A percentile compares a stretch with the other conserved stretches of the same genome.
These are phyloP conservation scores for Ganoderma sinense DNA, from an alignment of 1,284 basidiomycete species.

Conservation along the genomic window DNA sequence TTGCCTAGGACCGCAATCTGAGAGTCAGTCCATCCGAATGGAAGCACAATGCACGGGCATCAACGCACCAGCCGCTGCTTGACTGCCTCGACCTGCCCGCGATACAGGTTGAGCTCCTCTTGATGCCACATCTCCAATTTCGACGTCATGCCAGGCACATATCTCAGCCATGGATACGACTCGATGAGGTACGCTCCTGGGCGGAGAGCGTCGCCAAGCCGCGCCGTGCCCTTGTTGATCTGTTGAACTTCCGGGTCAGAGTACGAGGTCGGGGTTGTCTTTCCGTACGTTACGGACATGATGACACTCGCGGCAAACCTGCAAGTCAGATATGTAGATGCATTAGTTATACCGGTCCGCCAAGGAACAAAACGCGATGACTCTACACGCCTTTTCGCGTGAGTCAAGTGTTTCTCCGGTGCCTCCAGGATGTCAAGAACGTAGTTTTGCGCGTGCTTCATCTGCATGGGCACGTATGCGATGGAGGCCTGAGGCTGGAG, in stretches of 20 bases:
- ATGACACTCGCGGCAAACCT: conserved; percentile 73
- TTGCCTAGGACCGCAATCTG: conserved; percentile 35
- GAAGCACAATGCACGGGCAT: not conserved
- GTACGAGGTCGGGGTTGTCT: conserved; percentile 53
- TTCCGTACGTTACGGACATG: conserved; percentile 72
- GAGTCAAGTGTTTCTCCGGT: conserved; percentile 17
- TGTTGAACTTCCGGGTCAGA: conserved; percentile 64
- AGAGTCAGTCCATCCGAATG: no score
- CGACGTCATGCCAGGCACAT: conserved; percentile 63
- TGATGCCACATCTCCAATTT: conserved; percentile 58
- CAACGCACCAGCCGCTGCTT: conserved; percentile 51
- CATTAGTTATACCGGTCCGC: not conserved
- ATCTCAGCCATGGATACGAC: conserved; percentile 60
- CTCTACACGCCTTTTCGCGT: conserved; percentile 8
- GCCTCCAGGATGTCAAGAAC: conserved; percentile 21
- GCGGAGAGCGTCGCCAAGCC: conserved; percentile 56
- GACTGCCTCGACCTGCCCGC: conserved; percentile 54
- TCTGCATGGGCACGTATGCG: conserved; percentile 24
- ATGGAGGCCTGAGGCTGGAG: conserved; percentile 22
- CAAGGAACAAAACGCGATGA: not conserved
- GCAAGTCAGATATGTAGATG: not conserved
- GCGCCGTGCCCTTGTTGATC: conserved; percentile 55
- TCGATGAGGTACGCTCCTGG: conserved; percentile 69
- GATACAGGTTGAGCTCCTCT: conserved; percentile 66
- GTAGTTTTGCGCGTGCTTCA: conserved; percentile 23